Evolutionary conservation across 768 basidiomycete genomes (phyloP).

Genomic region (Albatrellus ellisii): DNA sequence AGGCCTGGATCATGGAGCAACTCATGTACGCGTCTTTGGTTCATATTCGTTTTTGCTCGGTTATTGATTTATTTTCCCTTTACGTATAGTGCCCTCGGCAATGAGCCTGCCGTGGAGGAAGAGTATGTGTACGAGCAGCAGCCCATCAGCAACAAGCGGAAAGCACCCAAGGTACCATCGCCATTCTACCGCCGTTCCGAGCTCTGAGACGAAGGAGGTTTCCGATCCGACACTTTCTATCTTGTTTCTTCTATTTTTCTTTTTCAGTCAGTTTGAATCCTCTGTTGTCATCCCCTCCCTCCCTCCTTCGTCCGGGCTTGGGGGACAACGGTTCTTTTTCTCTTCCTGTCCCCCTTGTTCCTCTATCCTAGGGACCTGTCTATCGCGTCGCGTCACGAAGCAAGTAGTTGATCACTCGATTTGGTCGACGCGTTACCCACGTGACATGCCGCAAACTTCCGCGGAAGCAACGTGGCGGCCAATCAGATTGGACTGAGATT

Average conservation of each 20-base stretch:
- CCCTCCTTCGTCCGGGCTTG: constrained; percentile 86
- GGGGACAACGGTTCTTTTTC: constrained; percentile 66
- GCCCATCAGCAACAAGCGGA: constrained; percentile 44
- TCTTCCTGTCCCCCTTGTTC: constrained; percentile 67
- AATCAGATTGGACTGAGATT: neutral
- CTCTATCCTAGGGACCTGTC: constrained; percentile 16
- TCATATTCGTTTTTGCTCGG: neutral
- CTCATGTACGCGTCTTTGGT: constrained; percentile 46
- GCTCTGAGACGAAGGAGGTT: constrained; percentile 91
- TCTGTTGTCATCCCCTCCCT: constrained; percentile 53
- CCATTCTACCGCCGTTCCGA: constrained; percentile 78
- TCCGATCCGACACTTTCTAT: constrained; percentile 26
- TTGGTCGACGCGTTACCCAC: constrained; percentile 9
- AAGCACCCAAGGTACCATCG: constrained; percentile 78
- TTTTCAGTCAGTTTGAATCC: constrained; percentile 43
- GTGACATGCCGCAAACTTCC: constrained; percentile 10
- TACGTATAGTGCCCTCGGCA: constrained; percentile 47
- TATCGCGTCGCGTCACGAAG: constrained; percentile 13
- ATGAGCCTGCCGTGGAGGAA: constrained; percentile 62
- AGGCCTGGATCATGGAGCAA: constrained; percentile 89
- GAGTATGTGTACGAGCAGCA: constrained; percentile 76
- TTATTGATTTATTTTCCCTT: constrained; percentile 2
- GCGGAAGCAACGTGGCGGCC: constrained; percentile 23
- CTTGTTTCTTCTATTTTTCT: constrained; percentile 21
- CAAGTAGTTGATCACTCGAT: constrained; percentile 14